Evolutionary conservation across 1,284 basidiomycete genomes (phyloP).

Genomic region (Leccinum huronense): DNA sequence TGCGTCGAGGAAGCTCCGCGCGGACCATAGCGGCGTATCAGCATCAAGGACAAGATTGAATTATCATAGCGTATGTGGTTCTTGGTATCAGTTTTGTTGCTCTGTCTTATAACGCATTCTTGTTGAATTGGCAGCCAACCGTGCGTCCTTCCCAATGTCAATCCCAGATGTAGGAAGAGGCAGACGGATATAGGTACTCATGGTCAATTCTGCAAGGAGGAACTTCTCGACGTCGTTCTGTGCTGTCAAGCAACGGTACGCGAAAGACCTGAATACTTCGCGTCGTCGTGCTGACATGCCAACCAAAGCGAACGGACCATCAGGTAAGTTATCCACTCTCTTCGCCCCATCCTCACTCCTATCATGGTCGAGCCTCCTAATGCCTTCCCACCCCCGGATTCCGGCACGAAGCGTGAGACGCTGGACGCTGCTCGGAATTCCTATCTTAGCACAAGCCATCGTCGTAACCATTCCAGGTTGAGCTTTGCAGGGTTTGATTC

Average conservation of each 20-base stretch:
- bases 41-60: not conserved
- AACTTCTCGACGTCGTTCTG: not conserved
- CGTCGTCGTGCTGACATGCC: not conserved
- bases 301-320: too few relatives aligned
- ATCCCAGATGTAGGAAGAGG: not conserved
- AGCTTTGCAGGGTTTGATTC: constrained; percentile 72
- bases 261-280: not conserved
- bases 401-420: constrained; percentile 39
- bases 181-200: not conserved
- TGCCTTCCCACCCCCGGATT: constrained; percentile 31
- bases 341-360: too few relatives aligned
- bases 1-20: too few relatives aligned
- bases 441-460: constrained; percentile 32
- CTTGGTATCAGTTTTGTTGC: not conserved
- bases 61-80: too few relatives aligned
- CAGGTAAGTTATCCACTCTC: too few relatives aligned
- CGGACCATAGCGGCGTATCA: too few relatives aligned
- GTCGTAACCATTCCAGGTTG: constrained; percentile 50
- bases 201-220: not conserved
- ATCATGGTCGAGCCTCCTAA: too few relatives aligned
- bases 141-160: not conserved
- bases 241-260: not conserved
- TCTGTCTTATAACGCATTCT: not conserved
- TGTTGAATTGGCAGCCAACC: not conserved
- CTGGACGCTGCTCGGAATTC: constrained; percentile 26